Percentiles rank a stretch among this genome's conserved stretches.
These are phyloP conservation scores for Exophiala mesophila DNA, from an alignment of 2,329 filamentous ascomycete genomes.

Conservation along the genomic window DNA sequence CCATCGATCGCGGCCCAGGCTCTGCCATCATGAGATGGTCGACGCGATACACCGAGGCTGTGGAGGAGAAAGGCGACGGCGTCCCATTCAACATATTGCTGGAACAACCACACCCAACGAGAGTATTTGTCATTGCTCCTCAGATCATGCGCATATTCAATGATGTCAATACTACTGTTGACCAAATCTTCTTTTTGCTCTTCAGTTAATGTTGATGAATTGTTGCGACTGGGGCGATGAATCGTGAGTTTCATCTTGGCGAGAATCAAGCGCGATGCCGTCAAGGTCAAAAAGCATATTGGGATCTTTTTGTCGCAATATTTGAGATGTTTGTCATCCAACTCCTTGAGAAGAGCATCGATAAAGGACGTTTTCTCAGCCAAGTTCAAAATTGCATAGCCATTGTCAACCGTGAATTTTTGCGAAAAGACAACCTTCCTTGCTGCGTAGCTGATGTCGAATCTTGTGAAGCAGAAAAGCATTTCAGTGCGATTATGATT, in stretches of 20 bases:
- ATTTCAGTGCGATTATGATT: conserved; percentile 23
- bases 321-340: conserved; percentile 51
- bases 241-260: conserved; percentile 16
- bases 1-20: conserved; percentile 55
- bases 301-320: conserved; percentile 37
- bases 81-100: conserved; percentile 61
- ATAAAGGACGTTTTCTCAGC: conserved; percentile 22
- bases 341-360: conserved; percentile 40
- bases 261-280: conserved; percentile 11
- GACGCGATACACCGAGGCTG: conserved; percentile 53
- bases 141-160: conserved; percentile 18
- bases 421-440: conserved; percentile 26
- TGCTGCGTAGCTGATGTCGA: conserved; percentile 23
- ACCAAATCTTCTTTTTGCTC: conserved; percentile 1
- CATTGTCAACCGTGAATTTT: conserved; percentile 22
- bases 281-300: conserved; percentile 22
- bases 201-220: conserved; percentile 1
- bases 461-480: conserved; percentile 25
- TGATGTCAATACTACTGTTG: conserved; percentile 19
- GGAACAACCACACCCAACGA: conserved; percentile 51
- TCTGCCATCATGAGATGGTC: conserved; percentile 52
- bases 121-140: conserved; percentile 17
- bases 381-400: conserved; percentile 14
- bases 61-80: conserved; percentile 57
- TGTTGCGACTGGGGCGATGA: conserved; percentile 6